Evolutionary conservation across 2,329 filamentous ascomycete genomes (phyloP), one percentile per base, ranked within the genome.

Genomic region (Colletotrichum trifolii): DNA sequence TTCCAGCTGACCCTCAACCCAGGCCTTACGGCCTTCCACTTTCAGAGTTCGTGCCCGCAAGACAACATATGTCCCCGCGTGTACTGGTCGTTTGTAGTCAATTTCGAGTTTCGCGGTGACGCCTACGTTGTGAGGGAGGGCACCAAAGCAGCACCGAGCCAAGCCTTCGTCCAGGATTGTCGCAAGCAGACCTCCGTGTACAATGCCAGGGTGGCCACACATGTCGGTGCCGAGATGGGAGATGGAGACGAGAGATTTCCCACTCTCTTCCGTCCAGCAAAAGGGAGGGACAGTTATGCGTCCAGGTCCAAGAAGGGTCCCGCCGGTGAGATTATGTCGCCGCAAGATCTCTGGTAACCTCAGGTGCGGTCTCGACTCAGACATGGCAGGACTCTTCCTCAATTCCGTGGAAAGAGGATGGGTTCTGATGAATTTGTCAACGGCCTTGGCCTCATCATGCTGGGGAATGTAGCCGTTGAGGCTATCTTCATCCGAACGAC

Each of bases 1-100:
- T 84, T 97, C 94, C 71, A 98, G 89, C 70, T 88, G 87, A 1
- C 93, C 96, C 79, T 92, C 90, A 1, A 97, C 93, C 93, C 93
- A 97, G 11, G 94, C 95, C 82, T 98, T 98, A 67, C 96, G 85
- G 1, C 96, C 95, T 74, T 98, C 94, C 1, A 95, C 91, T 80
- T 91, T 94, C 9, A 87, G 89, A 17, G 94, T 97, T 74, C 88
- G 87, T 4, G 93, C 94, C 67, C 87, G 85, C 64, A 99, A 79
- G 47, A 97, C 92, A 36, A 96, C 82, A 74, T 91, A 96, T 66
- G 87, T 86, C 25, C 88, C 87, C 6, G 94, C 93, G 71, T 86
- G 88, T 48, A 91, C 90, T 5, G 96, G 96, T 67, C 88, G 88
- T 71, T 91, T 89, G 79, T 97, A 99, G 77, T 96, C 90, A 70